Evolutionary conservation across 106 monocot species (phyloP).

Genomic region (Acorus calamus): DNA sequence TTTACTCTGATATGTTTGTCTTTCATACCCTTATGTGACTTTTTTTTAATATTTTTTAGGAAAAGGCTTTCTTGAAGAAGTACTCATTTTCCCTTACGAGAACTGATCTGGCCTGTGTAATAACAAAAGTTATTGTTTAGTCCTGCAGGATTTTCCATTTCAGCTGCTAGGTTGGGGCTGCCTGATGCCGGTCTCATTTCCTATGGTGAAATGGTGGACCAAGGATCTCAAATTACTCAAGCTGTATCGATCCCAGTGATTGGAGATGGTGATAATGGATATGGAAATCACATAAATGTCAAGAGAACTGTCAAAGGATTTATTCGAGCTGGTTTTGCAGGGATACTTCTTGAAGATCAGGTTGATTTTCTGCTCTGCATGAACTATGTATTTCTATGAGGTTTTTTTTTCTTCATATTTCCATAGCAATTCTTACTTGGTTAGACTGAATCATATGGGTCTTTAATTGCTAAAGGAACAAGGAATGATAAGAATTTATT

Average conservation of each 20-base stretch:
- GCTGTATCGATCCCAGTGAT: slow-evolving; percentile 89
- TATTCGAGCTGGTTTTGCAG: slow-evolving; percentile 92
- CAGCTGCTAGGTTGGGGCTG: slow-evolving; percentile 74
- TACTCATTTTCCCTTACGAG: neutral
- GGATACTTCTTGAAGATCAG: slow-evolving; percentile 98
- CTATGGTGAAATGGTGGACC: slow-evolving; percentile 92
- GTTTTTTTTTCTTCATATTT: neutral
- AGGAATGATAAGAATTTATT: too few species aligned
- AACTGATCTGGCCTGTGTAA: neutral
- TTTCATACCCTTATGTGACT: too few species aligned
- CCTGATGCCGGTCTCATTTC: slow-evolving; percentile 96
- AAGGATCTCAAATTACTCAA: slow-evolving; percentile 77
- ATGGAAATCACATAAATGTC: slow-evolving; percentile 90
- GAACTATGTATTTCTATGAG: neutral
- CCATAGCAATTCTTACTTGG: too few species aligned
- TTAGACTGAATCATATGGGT: too few species aligned
- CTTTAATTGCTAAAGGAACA: too few species aligned
- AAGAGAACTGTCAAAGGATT: slow-evolving; percentile 96
- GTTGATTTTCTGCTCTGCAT: slow-evolving; percentile 16
- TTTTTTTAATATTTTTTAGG: too few species aligned
- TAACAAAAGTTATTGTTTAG: neutral
- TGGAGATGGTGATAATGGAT: slow-evolving; percentile 97
- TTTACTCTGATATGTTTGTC: too few species aligned
- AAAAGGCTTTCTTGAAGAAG: neutral
- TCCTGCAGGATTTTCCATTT: slow-evolving; percentile 68